Percentiles rank a stretch among this genome's conserved stretches.
These are phyloP conservation scores for Suhomyces yuchorum DNA, from an alignment of 1,139 yeast species.

Conservation along the genomic window DNA sequence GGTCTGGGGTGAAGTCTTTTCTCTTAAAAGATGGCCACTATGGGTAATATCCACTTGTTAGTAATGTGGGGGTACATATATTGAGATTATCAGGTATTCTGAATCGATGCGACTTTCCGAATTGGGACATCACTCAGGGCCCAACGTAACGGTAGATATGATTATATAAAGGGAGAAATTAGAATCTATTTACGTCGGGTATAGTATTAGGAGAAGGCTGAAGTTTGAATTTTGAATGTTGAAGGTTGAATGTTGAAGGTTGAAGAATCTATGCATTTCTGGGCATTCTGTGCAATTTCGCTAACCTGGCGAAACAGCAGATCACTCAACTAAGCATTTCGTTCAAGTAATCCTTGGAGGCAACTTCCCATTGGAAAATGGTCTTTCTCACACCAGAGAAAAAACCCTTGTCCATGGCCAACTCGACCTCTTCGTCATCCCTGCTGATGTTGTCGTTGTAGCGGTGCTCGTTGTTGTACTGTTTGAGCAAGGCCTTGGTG, in stretches of 20 bases:
- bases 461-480: constrained; percentile 27
- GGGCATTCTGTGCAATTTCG: not conserved
- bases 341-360: constrained; percentile 32
- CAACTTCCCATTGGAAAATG: constrained; percentile 33
- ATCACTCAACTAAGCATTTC: constrained; percentile 19
- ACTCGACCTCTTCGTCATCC: constrained; percentile 33
- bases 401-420: constrained; percentile 25
- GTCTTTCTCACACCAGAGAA: constrained; percentile 25
- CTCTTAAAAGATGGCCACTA: not conserved
- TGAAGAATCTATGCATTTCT: not conserved
- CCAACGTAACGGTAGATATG: not conserved
- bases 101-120: not conserved
- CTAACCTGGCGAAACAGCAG: not conserved
- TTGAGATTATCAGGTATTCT: not conserved
- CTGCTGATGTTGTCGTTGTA: constrained; percentile 21
- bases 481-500: constrained; percentile 48
- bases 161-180: not conserved
- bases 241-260: not conserved
- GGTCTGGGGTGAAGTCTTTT: not conserved
- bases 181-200: not conserved
- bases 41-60: not conserved
- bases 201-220: not conserved
- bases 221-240: not conserved
- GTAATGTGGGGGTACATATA: not conserved
- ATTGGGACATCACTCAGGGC: not conserved